A percentile compares a stretch with the other conserved stretches of the same genome.
Evolutionary conservation across 331 rosid genomes (phyloP).

Genomic region (Malus hybrid): DNA sequence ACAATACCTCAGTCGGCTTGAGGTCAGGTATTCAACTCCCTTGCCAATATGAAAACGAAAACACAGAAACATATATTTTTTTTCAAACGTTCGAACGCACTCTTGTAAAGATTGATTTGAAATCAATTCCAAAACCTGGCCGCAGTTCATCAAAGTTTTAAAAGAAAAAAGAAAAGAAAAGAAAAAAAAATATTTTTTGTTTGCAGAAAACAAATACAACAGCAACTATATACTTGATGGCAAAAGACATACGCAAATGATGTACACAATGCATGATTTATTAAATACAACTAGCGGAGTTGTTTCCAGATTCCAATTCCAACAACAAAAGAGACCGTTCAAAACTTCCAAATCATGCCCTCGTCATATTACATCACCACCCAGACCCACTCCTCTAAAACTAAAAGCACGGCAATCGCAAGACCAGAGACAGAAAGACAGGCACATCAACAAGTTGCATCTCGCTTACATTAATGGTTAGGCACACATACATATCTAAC

Average conservation of each 20-base stretch:
- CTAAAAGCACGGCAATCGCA: slow-evolving; percentile 5
- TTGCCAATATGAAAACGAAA: no score
- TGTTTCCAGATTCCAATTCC: background rate
- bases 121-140: no score
- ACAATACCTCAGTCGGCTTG: no score
- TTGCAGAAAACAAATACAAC: background rate
- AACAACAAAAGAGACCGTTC: background rate
- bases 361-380: background rate
- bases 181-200: no score
- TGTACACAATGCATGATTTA: background rate
- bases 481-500: slow-evolving; percentile 13
- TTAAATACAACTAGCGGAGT: background rate
- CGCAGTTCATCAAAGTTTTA: background rate
- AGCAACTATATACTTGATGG: background rate
- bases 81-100: no score
- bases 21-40: no score
- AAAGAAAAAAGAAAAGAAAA: no score
- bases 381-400: background rate
- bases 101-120: no score
- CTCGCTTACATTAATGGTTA: slow-evolving; percentile 36
- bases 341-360: background rate
- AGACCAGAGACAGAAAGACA: background rate
- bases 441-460: slow-evolving; percentile 20
- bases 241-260: background rate
- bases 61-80: no score